These are phyloP conservation scores for Neurospora sp. DNA, from an alignment of 495 filamentous ascomycete species.

Conservation along the genomic window DNA sequence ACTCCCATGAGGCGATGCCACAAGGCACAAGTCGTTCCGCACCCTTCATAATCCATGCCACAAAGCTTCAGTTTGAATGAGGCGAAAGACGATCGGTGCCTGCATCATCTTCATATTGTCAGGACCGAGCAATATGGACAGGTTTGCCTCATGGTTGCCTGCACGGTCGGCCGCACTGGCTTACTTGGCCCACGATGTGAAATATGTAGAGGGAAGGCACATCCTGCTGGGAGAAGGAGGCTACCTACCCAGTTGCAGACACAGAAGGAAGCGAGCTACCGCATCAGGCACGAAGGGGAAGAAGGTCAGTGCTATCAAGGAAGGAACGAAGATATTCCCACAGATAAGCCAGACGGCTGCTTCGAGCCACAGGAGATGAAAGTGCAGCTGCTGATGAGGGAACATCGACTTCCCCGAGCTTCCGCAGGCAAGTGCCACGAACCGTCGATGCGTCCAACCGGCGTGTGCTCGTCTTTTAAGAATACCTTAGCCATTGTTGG, in stretches of 20 bases:
- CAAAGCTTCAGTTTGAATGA: background rate
- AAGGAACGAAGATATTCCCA: background rate
- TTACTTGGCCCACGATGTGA: background rate
- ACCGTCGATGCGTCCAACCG: background rate
- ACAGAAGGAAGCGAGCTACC: background rate
- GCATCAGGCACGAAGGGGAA: background rate
- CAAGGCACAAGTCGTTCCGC: background rate
- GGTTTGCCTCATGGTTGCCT: background rate
- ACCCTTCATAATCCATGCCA: background rate
- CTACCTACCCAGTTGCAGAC: background rate
- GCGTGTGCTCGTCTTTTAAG: background rate
- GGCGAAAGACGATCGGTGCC: background rate
- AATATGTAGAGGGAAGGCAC: background rate
- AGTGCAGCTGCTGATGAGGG: background rate
- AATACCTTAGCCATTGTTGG: background rate
- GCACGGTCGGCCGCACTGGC: background rate
- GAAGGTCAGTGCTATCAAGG: background rate
- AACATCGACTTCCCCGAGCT: background rate
- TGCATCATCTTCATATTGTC: background rate
- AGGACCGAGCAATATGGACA: background rate
- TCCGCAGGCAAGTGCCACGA: background rate
- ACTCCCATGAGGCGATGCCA: background rate
- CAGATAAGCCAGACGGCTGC: background rate
- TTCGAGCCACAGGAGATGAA: background rate
- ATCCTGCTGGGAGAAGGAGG: background rate